Base-by-base conservation (phyloP, 73 alveolate species). In the Tetrahymena malaccensis region DNA sequence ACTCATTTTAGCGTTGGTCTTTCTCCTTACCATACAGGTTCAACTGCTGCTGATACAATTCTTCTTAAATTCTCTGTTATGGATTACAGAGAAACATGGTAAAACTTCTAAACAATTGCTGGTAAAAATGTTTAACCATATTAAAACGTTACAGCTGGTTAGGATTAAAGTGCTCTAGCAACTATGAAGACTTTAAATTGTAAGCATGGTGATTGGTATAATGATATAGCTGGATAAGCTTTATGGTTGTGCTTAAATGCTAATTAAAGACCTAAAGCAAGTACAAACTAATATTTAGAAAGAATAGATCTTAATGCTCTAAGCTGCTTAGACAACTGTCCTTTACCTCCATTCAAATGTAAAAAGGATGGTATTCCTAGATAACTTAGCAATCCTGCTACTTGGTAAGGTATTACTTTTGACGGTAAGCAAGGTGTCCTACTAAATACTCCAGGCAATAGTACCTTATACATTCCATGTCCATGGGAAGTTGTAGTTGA, bases 151-250 rank as follows among this genome's bases (percentile, higher is more conserved):
- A 89, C 85, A 43, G 19, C 85, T 10, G 34, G 34, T 31, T 94
- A 94, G 89, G 93, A 95, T 44, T 22, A 94, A 34, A 25, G 40
- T 5, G 84, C 97, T 4, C 19, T 70, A 19, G 11, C 89, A 27
- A 10, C 89, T 27, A 25, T 70, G 22, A 27, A 27, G 17, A 70
- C 43, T 12, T n/a, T 70, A 70, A 70, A 70, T 33, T 95, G 97
- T 85, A 89, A 95, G 27, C 44, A 95, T 25, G 97, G 97, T n/a
- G 95, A 95, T 34, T 95, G 97, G 97, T 95, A 55, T 38, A 85
- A 95, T 89, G 95, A 95, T 93, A 34, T 57, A 22, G 85, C 57
- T 70, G 94, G 94, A 33, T 85, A 85, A 85, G 93, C 94, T 4
- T 50, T 89, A 22, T 95, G 25, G 31, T 57, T 95, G 13, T 95